Evolutionary conservation across 441 rosid species (phyloP).

Genomic region (Kokia cookei): DNA sequence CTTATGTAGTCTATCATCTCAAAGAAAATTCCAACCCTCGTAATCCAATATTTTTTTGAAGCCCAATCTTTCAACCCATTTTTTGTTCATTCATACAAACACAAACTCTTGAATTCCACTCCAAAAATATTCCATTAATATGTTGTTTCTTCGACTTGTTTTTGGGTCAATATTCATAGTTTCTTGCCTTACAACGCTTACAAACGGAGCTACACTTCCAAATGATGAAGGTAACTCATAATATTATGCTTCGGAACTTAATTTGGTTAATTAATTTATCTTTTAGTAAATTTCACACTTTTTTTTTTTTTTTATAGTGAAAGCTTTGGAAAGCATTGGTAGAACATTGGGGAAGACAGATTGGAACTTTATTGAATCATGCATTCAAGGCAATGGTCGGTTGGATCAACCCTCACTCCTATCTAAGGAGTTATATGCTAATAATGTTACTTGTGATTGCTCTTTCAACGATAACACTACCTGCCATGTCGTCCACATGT

Average conservation of each 20-base stretch:
- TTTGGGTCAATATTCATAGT: slow-evolving; percentile 5
- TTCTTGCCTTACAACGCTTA: slow-evolving; percentile 11
- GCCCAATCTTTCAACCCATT: background rate
- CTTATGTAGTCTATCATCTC: background rate
- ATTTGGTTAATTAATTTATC: background rate
- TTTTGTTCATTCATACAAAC: background rate
- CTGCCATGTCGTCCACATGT: slow-evolving; percentile 26
- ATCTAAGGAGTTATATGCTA: rapidly evolving
- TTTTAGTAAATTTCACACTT: no score
- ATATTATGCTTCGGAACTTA: background rate
- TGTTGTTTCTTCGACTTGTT: slow-evolving; percentile 1
- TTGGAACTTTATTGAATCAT: slow-evolving; percentile 40
- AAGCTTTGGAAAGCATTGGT: slow-evolving; percentile 34
- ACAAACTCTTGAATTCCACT: slow-evolving; percentile 16
- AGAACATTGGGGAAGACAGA: slow-evolving; percentile 27
- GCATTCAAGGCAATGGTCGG: slow-evolving; percentile 22
- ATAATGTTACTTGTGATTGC: background rate
- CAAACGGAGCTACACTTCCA: slow-evolving; percentile 19
- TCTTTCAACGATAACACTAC: background rate
- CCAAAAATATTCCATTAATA: background rate
- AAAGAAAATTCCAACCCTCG: background rate
- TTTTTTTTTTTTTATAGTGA: slow-evolving; percentile 21
- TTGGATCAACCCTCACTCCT: background rate
- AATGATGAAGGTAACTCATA: slow-evolving; percentile 26
- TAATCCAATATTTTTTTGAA: background rate